Conservation (phyloP, 164 flowering plant genomes). For the Houttuynia cordata region DNA sequence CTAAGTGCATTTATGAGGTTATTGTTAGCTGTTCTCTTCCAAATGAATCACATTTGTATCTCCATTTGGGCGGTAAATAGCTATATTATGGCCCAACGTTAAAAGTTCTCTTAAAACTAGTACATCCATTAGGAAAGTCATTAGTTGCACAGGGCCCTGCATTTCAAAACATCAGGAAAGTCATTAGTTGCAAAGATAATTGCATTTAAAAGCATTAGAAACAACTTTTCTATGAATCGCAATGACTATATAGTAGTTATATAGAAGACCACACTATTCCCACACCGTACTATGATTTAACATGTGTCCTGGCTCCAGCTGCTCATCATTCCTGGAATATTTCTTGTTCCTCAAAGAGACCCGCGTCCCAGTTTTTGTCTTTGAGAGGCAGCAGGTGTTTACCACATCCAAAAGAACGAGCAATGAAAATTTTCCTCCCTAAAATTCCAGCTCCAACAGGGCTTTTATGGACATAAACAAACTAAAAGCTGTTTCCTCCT, state of each 20-base stretch:
- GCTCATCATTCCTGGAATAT: conserved; percentile 54
- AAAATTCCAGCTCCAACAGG: conserved; percentile 1
- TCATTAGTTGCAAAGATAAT: too few relatives aligned
- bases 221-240: too few relatives aligned
- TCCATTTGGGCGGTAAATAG: too few relatives aligned
- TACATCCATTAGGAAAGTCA: too few relatives aligned
- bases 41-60: too few relatives aligned
- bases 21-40: too few relatives aligned
- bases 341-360: conserved; percentile 27
- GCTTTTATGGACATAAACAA: not conserved
- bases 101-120: too few relatives aligned
- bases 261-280: not conserved
- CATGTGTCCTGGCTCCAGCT: conserved; percentile 20
- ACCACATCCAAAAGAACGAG: conserved; percentile 20
- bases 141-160: too few relatives aligned
- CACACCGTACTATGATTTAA: conserved; percentile 5
- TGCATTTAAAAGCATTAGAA: too few relatives aligned
- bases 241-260: too few relatives aligned
- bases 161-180: not conserved
- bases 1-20: too few relatives aligned
- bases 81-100: too few relatives aligned
- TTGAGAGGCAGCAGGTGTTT: conserved; percentile 48
- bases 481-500: not conserved
- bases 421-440: not conserved
- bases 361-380: conserved; percentile 47